Evolutionary conservation across 768 basidiomycete species (phyloP), one percentile per base, ranked within the genome.

Genomic region (Lactifluus hygrophoroides): DNA sequence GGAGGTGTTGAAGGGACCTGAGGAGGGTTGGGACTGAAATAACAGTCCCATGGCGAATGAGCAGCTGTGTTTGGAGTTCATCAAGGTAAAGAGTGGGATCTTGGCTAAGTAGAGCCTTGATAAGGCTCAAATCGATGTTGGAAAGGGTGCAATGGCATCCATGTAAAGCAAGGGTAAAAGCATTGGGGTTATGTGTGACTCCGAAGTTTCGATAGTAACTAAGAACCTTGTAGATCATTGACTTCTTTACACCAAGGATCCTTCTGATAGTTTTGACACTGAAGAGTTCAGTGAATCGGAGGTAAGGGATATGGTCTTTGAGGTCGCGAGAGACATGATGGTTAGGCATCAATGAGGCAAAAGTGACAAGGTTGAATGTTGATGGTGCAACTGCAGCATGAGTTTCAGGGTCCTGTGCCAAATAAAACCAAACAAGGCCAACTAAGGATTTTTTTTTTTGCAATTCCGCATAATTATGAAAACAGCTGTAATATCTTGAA

Each of bases 1-100:
- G 61, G 11, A 69, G 46, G 2, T 51, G 49, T 7, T 28, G 57
- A 10, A 73, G 56, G 3, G 70, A 56, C 0, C 63, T 64, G 10
- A 61, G 69, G 30, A 73, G 50, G 10, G 71, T 72, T 17, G 73
- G 25, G 46, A 72, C 54, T 10, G 73, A 72, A 23, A 70, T 63
- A 52, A 69, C 48, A n/a, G 68, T 51, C 9, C 54, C 63, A 1
- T 64, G 66, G 14, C 30, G 30, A 28, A 54, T 60, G 16, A 28
- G 28, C 21, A 74, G 65, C n/a, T 60, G 42, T 16, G 64, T 55
- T 60, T 72, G 69, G 8, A 74, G 48, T 58, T 74, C 71, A 56
- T 73, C 73, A 8, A 73, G 66, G 50, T 72, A 74, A 0, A 72
- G 38, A 3, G 51, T 50, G 4, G 68, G 68, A 32, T 67, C 66